Evolutionary conservation across 2,329 filamentous ascomycete genomes (phyloP).

Genomic region (Aspergillus sp.): DNA sequence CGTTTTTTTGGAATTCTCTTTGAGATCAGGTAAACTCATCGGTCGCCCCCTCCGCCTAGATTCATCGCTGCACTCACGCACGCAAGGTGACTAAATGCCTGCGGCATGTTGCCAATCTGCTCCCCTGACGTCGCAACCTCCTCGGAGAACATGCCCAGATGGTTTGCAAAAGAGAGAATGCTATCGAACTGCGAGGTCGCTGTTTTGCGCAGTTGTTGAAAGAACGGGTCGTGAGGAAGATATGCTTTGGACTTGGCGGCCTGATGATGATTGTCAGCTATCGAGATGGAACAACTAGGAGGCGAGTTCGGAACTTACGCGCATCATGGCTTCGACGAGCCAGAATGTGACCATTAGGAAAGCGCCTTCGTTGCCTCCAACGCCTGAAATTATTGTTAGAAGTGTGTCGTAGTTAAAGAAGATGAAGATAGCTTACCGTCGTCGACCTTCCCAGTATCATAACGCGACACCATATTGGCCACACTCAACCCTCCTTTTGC

Average conservation of each 20-base stretch:
- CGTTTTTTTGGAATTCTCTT: too few relatives aligned
- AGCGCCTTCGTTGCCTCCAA: slow-evolving; percentile 72
- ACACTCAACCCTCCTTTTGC: slow-evolving; percentile 75
- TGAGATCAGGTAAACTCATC: neutral
- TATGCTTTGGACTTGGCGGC: slow-evolving; percentile 25
- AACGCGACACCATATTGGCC: slow-evolving; percentile 74
- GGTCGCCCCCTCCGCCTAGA: slow-evolving; percentile 44
- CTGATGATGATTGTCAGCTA: slow-evolving; percentile 15
- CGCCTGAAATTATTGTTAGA: slow-evolving; percentile 50
- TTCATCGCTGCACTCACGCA: slow-evolving; percentile 78
- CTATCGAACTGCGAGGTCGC: slow-evolving; percentile 74
- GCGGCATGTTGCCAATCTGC: slow-evolving; percentile 76
- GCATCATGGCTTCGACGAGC: slow-evolving; percentile 75
- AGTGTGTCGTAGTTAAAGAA: too few relatives aligned
- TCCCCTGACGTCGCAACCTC: slow-evolving; percentile 75
- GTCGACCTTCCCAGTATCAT: slow-evolving; percentile 67
- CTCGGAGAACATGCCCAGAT: slow-evolving; percentile 76
- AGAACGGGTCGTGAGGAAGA: slow-evolving; percentile 26
- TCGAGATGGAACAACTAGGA: neutral
- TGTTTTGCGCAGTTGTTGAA: slow-evolving; percentile 40
- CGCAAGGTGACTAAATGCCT: slow-evolving; percentile 75
- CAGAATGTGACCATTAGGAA: slow-evolving; percentile 84
- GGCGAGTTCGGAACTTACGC: slow-evolving; percentile 52
- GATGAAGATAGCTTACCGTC: slow-evolving; percentile 55
- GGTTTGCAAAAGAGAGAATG: slow-evolving; percentile 74